Conservation (phyloP, 768 basidiomycete species). For the Cubamyces sp. region DNA sequence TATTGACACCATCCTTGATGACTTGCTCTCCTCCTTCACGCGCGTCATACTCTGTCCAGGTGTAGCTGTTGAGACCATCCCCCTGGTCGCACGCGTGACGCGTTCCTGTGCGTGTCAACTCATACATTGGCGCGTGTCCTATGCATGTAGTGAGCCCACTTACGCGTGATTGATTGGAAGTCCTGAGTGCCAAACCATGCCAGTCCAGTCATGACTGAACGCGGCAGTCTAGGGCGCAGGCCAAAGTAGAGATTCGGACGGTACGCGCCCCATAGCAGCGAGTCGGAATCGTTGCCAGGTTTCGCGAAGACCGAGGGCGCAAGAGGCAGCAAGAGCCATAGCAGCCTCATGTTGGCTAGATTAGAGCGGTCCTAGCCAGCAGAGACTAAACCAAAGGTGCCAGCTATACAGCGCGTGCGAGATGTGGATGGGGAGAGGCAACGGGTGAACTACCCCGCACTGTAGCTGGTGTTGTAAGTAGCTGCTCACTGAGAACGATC, state of each 20-base stretch:
- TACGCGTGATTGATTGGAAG: constrained; percentile 70
- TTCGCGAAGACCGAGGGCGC: constrained; percentile 43
- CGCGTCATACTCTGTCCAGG: constrained; percentile 87
- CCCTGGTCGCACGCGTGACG: constrained; percentile 91
- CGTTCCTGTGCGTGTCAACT: constrained; percentile 48
- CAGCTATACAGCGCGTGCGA: not conserved
- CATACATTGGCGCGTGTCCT: constrained; percentile 2
- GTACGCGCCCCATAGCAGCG: constrained; percentile 82
- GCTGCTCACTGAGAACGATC: constrained; percentile 10
- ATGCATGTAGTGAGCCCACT: constrained; percentile 34
- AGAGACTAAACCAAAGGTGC: not conserved
- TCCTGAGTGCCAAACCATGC: constrained; percentile 94
- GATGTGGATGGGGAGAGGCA: not conserved
- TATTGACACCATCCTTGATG: constrained; percentile 79
- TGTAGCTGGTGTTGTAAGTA: not conserved
- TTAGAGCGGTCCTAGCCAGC: not conserved
- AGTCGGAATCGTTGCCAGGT: constrained; percentile 51
- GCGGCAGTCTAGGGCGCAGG: constrained; percentile 79
- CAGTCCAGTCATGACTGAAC: constrained; percentile 90
- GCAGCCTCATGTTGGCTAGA: constrained; percentile 43
- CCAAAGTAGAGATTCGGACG: constrained; percentile 97
- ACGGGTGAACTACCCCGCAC: not conserved
- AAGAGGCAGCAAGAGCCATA: constrained; percentile 50
- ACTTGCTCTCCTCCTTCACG: constrained; percentile 87
- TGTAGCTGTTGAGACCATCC: constrained; percentile 79